These are phyloP conservation scores for Emiliania huxleyi DNA, from an alignment of 78 protist species.

Conservation along the genomic window DNA sequence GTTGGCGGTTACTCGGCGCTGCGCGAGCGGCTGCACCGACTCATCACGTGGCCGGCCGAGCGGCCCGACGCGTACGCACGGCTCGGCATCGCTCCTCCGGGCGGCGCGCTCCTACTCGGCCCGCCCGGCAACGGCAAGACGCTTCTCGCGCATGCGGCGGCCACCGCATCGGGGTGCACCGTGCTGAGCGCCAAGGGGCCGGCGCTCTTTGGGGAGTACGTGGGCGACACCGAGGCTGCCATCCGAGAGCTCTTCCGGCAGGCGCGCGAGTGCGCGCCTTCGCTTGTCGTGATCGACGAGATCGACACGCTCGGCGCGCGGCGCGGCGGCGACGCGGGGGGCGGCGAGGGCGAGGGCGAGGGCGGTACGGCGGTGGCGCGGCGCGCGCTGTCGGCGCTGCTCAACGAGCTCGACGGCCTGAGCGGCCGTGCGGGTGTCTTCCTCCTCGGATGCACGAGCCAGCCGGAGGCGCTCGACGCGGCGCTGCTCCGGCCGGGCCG, in stretches of 20 bases:
- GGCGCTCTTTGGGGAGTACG: not conserved
- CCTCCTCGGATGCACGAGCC: not conserved
- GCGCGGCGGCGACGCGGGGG: no score
- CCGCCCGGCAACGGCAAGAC: conserved; percentile 99
- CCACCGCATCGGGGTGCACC: not conserved
- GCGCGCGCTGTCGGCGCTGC: conserved; percentile 13
- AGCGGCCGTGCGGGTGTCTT: not conserved
- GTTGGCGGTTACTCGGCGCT: not conserved
- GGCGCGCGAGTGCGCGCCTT: not conserved
- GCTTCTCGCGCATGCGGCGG: conserved; percentile 83
- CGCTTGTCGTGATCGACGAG: not conserved
- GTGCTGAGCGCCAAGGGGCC: not conserved
- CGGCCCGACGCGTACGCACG: not conserved
- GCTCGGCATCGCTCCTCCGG: not conserved
- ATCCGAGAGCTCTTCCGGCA: conserved; percentile 4
- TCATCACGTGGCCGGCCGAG: not conserved
- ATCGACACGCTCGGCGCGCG: not conserved
- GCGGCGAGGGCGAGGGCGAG: not conserved
- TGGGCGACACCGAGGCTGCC: not conserved
- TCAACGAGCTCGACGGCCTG: conserved; percentile 24
- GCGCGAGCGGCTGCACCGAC: not conserved
- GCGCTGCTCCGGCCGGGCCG: conserved; percentile 11
- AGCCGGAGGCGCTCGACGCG: not conserved
- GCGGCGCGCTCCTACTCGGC: conserved; percentile 73
- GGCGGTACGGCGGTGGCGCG: not conserved